These are phyloP conservation scores for Colletotrichum sansevieriae DNA, from an alignment of 2,329 filamentous ascomycete genomes.

Conservation along the genomic window DNA sequence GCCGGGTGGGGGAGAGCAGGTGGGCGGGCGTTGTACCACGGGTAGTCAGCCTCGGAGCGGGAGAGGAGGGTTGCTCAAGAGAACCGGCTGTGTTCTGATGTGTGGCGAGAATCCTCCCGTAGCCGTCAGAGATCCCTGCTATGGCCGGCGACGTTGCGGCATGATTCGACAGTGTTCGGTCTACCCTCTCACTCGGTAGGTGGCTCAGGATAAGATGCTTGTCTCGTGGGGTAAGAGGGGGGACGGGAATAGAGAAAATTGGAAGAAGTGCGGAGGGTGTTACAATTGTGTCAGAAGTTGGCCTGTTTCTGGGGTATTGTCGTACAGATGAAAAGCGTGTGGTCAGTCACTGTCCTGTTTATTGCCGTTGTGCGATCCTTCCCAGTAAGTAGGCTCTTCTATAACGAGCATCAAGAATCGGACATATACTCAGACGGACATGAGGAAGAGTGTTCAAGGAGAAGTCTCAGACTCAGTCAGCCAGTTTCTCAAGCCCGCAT, in stretches of 20 bases:
- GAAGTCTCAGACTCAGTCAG: too few relatives aligned
- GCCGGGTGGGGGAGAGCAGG: constrained; percentile 14
- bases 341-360: constrained; percentile 28
- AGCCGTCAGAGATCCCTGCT: neutral
- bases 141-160: neutral
- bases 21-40: constrained; percentile 26
- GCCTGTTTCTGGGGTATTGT: constrained; percentile 25
- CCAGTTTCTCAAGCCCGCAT: too few relatives aligned
- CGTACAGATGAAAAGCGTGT: constrained; percentile 8
- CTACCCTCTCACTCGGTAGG: constrained; percentile 17
- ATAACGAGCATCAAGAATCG: too few relatives aligned
- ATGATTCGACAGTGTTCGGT: constrained; percentile 4
- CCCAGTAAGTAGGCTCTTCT: too few relatives aligned
- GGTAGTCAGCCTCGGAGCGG: constrained; percentile 20
- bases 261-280: neutral
- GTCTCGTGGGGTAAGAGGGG: constrained; percentile 24
- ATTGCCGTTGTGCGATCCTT: constrained; percentile 12
- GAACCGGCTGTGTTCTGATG: constrained; percentile 13
- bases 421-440: neutral
- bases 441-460: neutral
- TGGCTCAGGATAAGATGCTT: neutral
- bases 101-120: constrained; percentile 11
- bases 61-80: constrained; percentile 20
- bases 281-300: constrained; percentile 30
- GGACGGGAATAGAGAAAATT: constrained; percentile 16